Evolutionary conservation across 169 alveolate genomes (phyloP).

Genomic region (Plasmodium coatneyi): DNA sequence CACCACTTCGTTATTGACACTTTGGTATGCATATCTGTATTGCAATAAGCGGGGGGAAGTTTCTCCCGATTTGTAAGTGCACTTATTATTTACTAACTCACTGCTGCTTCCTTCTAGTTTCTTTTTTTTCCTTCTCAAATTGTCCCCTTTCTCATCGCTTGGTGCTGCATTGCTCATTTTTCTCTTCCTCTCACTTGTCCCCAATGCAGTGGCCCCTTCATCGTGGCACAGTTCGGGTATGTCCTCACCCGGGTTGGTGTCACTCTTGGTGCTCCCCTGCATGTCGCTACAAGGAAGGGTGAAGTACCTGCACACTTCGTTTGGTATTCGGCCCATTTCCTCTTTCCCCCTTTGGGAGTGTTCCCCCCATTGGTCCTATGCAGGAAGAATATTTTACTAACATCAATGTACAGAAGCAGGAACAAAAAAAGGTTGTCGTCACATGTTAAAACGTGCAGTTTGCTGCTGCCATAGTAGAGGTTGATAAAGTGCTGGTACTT

Average conservation of each 20-base stretch:
- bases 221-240: neutral
- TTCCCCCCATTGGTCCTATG: neutral
- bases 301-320: neutral
- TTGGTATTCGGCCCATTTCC: neutral
- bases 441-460: neutral
- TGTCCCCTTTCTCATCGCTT: constrained; percentile 1
- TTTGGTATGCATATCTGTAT: constrained; percentile 39
- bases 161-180: neutral
- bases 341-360: neutral
- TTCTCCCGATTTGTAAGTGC: neutral
- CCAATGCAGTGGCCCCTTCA: neutral
- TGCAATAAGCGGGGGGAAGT: neutral
- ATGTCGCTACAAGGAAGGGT: neutral
- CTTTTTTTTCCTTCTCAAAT: neutral
- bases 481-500: constrained; percentile 38
- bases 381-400: constrained; percentile 61
- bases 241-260: neutral
- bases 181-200: constrained; percentile 4
- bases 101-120: neutral
- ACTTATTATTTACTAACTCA: neutral
- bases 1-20: constrained; percentile 36
- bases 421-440: constrained; percentile 12
- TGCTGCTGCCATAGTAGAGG: constrained; percentile 18
- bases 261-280: neutral
- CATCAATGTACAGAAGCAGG: constrained; percentile 33